Percentiles rank a stretch among this genome's conserved stretches.
phyloP scores from a whole-genome alignment of 2,329 filamentous ascomycete species.

The Epicoccum nigrum region DNA sequence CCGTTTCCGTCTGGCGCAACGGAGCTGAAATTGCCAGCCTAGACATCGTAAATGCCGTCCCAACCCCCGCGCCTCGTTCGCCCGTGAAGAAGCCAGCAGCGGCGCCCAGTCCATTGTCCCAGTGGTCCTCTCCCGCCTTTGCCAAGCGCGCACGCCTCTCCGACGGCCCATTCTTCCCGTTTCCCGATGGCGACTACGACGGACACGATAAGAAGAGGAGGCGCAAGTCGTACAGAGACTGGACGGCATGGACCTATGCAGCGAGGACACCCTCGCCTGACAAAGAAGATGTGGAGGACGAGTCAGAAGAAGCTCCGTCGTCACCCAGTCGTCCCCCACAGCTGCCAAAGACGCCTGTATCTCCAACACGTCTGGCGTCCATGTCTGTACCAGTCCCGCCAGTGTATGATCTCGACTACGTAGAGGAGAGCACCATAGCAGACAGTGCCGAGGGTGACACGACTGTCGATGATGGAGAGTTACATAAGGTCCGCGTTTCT shows the following conservation, averaged over 20 bases:
- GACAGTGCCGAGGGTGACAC: conserved; percentile 13
- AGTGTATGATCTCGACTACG: neutral
- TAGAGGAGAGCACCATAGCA: conserved; percentile 9
- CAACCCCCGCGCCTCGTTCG: conserved; percentile 36
- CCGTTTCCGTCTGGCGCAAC: conserved; percentile 51
- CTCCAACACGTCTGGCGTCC: conserved; percentile 17
- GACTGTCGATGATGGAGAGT: conserved; percentile 12
- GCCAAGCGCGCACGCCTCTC: conserved; percentile 71
- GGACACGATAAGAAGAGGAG: conserved; percentile 70
- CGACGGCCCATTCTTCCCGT: conserved; percentile 65
- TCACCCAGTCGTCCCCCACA: conserved; percentile 34
- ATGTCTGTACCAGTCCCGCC: conserved; percentile 8
- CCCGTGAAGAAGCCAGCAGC: conserved; percentile 22
- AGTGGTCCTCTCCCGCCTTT: conserved; percentile 81
- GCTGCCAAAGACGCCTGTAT: conserved; percentile 37
- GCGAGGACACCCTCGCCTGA: conserved; percentile 75
- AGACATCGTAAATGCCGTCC: conserved; percentile 55
- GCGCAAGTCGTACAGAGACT: conserved; percentile 71
- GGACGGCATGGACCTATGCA: conserved; percentile 74
- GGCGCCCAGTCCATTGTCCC: conserved; percentile 15
- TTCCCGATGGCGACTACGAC: conserved; percentile 65
- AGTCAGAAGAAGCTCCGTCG: conserved; percentile 17
- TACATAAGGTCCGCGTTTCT: neutral
- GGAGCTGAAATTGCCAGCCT: conserved; percentile 58
- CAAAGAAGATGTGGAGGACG: conserved; percentile 47